Conservation (phyloP, 2,329 filamentous ascomycete species). For the Cladosporium sp. region DNA sequence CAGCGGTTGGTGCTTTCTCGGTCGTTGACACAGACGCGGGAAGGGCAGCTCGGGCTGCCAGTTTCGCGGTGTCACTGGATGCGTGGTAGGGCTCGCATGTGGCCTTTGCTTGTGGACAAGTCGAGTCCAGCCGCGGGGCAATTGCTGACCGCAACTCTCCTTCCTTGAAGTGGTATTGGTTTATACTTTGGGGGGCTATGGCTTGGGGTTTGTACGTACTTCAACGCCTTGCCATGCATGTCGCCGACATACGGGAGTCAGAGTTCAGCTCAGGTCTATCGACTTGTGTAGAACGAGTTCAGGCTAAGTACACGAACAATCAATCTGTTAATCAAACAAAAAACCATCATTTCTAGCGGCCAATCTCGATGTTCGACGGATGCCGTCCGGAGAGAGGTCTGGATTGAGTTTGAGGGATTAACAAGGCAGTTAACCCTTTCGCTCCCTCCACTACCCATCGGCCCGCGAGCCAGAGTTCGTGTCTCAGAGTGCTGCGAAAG, state of each 20-base stretch:
- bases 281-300: background rate
- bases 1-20: constrained; percentile 8
- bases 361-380: background rate
- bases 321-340: background rate
- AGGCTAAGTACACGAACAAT: background rate
- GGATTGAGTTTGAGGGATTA: constrained; percentile 19
- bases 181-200: background rate
- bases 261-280: background rate
- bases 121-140: constrained; percentile 5
- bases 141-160: constrained; percentile 4
- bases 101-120: background rate
- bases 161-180: constrained; percentile 1
- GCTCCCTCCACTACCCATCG: background rate
- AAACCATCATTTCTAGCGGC: background rate
- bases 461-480: constrained; percentile 4
- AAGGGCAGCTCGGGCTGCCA: background rate
- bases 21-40: constrained; percentile 1
- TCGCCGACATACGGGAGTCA: background rate
- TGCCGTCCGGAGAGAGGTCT: background rate
- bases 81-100: background rate
- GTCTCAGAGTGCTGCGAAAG: constrained; percentile 1
- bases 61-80: constrained; percentile 3
- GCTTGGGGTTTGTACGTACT: constrained; percentile 7
- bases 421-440: background rate
- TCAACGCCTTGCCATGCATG: background rate